Evolutionary conservation across 257 asterid genomes (phyloP), one percentile per base, ranked within the genome.

Genomic region (Solanum bukasovii): DNA sequence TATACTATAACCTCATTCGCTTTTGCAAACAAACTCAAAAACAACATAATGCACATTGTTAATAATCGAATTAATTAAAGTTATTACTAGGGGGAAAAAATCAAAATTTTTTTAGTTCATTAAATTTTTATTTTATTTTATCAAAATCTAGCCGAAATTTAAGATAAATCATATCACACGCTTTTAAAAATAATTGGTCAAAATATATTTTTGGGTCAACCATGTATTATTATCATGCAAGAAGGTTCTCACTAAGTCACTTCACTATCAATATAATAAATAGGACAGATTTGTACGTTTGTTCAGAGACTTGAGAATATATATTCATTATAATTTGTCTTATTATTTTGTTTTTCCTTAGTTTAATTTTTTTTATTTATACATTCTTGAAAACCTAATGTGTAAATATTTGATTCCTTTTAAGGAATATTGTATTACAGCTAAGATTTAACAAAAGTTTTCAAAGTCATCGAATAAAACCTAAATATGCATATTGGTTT

Each of bases 391-490:
- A 77, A 38, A 40, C 21, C 9, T 75, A 77, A 77, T 77, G 84
- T 77, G 84, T 42, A 77, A 23, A 6, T 77, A 40, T 40, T 71
- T 38, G 34, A 3, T 77, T 77, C 21, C 3, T 37, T 67, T 38
- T 27, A 72, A 33, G 3, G 25, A 33, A 2, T 18, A 40, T 73
- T 73, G 75, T 75, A 40, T 56, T 33, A 87, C 88, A 87, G 88
- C 87, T 56, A 52, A 59, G 81, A 35, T 88, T 87, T 35, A 83
- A 83, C 33, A 42, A 0, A 72, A 59, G 40, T 3, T 72, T 61
- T 84, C 89, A 75, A 63, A 89, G 89, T 84, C 89, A 5, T 84
- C 84, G 79, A 61, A 37, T 71, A 35, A 11, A 77, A n/a, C 46
- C 31, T 8, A 72, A 31, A 71, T 71, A 71, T 40, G 12, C 34